Base-by-base conservation (phyloP, 495 filamentous ascomycete species). In the Podospora appendiculata region DNA sequence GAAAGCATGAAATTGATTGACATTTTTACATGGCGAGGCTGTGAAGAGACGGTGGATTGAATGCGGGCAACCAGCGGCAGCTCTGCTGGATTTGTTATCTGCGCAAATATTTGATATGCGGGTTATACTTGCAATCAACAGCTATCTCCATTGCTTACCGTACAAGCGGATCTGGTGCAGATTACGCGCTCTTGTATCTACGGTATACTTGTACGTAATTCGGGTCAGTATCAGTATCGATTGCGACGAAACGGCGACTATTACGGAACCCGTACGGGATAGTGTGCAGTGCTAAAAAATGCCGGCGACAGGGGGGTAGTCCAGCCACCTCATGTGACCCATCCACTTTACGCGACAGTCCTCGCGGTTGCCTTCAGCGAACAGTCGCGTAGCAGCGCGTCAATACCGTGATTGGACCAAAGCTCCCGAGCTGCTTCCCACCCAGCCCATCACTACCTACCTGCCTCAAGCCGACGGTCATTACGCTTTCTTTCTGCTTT, bases 341-440 rank as follows among this genome's bases (percentile, higher is more conserved):
- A 48, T 45, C 46, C 54, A 58, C 54, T 60, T 60, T 60, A 58
- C 60, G 60, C 58, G 58, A 57, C 41, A 32, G 1, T 32, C 8
- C 13, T 36, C 47, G 49, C 32, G 32, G 17, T 39, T 53, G 53
- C 49, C 54, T 19, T 32, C 17, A 11, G 17, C 9, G 41, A 43
- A 5, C 38, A 40, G 58, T 58, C 58, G 58, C 58, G 58, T 60
- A 35, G 17, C 12, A 8, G 43, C 57, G 59, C 54, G 54, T 62
- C 53, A 50, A 38, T 36, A 45, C 17, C 38, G 51, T 41, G 11
- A 40, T 38, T 38, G 36, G 36, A 13, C 25, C 25, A 25, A 2
- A 25, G 25, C 25, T 25, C 25, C 25, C 25, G 25, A 25, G 25
- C 2, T 25, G 25, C 25, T 5, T 25, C 25, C 25, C 2, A 25